phyloP scores from a whole-genome alignment of 2,329 filamentous ascomycete species.

The Trichoderma simmonsii region DNA sequence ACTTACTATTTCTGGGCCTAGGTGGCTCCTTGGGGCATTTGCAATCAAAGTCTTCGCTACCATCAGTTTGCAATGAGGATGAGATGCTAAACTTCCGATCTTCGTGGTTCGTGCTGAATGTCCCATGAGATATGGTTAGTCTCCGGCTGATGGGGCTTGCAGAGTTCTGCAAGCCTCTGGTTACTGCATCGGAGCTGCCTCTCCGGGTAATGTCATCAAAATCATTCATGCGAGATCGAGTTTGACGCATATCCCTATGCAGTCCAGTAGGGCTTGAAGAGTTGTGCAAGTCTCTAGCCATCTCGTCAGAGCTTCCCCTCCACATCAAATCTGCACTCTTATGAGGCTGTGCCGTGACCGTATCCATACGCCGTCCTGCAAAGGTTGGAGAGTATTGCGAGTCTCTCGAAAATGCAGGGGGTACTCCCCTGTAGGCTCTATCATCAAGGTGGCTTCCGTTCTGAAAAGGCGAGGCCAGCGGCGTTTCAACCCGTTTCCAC shows the following conservation, averaged over 20 bases:
- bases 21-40: constrained; percentile 55
- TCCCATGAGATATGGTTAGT: constrained; percentile 45
- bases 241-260: not conserved
- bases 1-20: constrained; percentile 57
- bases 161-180: not conserved
- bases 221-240: not conserved
- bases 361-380: not conserved
- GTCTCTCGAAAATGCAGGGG: not conserved
- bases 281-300: not conserved
- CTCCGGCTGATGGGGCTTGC: constrained; percentile 32
- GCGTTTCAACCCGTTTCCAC: not conserved
- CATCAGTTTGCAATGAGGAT: constrained; percentile 30
- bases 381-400: not conserved
- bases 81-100: constrained; percentile 30
- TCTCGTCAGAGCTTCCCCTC: not conserved
- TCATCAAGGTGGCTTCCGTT: not conserved
- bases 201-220: constrained; percentile 18
- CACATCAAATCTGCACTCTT: not conserved
- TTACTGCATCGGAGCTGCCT: not conserved
- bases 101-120: constrained; percentile 41
- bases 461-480: not conserved
- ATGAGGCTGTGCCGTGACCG: not conserved
- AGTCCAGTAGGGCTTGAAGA: not conserved
- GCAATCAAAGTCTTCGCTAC: constrained; percentile 48
- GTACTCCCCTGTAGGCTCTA: not conserved